Evolutionary conservation across 202 grass and related monocot species (phyloP).

Genomic region (Miscanthus sacchariflorus): DNA sequence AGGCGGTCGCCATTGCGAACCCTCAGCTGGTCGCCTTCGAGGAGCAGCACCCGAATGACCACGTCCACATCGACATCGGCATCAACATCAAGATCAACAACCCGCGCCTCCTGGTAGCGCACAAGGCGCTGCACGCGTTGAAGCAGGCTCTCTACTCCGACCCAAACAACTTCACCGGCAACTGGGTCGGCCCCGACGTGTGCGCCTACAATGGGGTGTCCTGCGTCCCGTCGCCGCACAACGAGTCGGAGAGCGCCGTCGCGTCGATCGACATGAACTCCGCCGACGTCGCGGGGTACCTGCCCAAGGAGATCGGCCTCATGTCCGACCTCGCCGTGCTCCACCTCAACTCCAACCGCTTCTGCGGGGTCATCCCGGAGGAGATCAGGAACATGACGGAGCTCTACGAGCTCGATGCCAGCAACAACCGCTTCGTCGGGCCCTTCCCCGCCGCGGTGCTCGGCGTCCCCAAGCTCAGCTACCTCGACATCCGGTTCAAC

Average conservation of each 20-base stretch:
- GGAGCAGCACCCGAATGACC: constrained; percentile 2
- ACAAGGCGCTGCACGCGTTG: constrained; percentile 61
- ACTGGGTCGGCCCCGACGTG: constrained; percentile 70
- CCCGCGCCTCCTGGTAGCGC: constrained; percentile 49
- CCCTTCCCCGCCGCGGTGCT: constrained; percentile 54
- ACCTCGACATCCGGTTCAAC: constrained; percentile 75
- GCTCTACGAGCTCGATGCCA: constrained; percentile 71
- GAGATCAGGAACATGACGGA: constrained; percentile 55
- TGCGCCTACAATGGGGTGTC: constrained; percentile 74
- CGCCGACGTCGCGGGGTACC: constrained; percentile 60
- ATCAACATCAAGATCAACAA: constrained; percentile 62
- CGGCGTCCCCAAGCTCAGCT: constrained; percentile 53
- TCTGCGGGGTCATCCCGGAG: constrained; percentile 71
- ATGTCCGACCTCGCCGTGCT: constrained; percentile 61
- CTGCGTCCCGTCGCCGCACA: constrained; percentile 46
- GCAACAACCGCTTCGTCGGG: constrained; percentile 80
- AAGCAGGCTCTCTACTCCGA: constrained; percentile 66
- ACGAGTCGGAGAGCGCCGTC: constrained; percentile 47
- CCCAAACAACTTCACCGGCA: constrained; percentile 73
- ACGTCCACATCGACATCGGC: constrained; percentile 50
- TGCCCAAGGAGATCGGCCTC: constrained; percentile 69
- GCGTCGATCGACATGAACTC: constrained; percentile 67
- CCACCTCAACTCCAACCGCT: constrained; percentile 86
- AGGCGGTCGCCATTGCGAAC: constrained; percentile 24
- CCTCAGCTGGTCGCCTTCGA: no score